Evolutionary conservation across 1,139 yeast genomes (phyloP), one percentile per base, ranked within the genome.

Genomic region (Hanseniaspora sp.): DNA sequence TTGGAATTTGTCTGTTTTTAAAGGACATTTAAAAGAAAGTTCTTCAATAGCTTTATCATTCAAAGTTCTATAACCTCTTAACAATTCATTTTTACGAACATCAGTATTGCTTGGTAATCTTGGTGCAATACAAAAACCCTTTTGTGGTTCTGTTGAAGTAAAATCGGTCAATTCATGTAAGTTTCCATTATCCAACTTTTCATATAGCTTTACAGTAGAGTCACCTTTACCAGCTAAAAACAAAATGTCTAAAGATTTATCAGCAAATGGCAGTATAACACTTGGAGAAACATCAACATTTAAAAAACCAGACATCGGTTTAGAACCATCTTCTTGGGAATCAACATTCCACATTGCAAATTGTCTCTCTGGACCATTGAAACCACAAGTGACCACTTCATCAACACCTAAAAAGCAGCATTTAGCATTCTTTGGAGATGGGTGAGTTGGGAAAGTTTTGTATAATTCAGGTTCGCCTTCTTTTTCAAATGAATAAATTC

Each of bases 181-280:
- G 61, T 80, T 83, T 64, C 92, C 97, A 62, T 84, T 80, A 60
- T 81, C 86, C 17, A 54, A 39, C 66, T 77, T 86, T 70, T 92
- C 97, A 65, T 74, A 88, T 70, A 90, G 90, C 64, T 96, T 86
- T 65, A 92, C 87, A 68, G 92, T 92, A 64, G 98, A 97, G 68
- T 92, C 98, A 67, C 98, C 99, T 69, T 92, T 92, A 61, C 98
- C 98, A 39, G 95, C 97, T 59, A 92, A 74, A 66, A 84, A 92
- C 58, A 94, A 74, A 56, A 90, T 80, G 57, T 82, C 79, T 54
- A 86, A 87, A 44, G 85, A 79, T 43, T 79, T 84, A 65, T 92
- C 99, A 65, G 74, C 94, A 64, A 83, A 78, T 30, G 98, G 98
- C 76, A 94, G 83, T 67, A 88, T 74, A 39, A 92, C 87, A 61